A percentile compares a stretch with the other conserved stretches of the same genome.
Conservation (phyloP, 306 rosid species). For the Citrullus colocynthis region DNA sequence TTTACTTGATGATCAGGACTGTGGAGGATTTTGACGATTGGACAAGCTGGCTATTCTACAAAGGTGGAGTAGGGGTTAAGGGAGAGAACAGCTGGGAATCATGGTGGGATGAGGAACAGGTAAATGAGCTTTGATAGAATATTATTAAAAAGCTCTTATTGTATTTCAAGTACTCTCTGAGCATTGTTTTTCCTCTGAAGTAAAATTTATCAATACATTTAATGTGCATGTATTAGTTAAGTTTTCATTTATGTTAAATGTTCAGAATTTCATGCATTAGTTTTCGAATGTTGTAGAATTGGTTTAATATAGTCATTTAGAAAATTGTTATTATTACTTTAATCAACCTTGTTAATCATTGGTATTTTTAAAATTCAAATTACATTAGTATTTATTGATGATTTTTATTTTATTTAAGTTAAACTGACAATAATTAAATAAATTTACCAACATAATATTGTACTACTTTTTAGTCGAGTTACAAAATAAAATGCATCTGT, state of each 20-base stretch:
- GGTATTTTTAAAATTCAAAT: not conserved
- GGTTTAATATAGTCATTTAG: not conserved
- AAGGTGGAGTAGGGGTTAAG: conserved; percentile 92
- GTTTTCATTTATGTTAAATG: not conserved
- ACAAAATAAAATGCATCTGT: no score
- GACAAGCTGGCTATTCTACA: conserved; percentile 95
- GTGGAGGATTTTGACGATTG: conserved; percentile 99
- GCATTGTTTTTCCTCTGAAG: not conserved
- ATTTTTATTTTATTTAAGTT: not conserved
- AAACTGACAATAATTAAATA: not conserved
- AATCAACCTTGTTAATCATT: not conserved
- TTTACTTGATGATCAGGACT: conserved; percentile 47
- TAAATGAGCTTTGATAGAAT: not conserved
- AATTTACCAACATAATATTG: not conserved
- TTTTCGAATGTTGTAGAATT: not conserved
- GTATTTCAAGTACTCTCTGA: not conserved
- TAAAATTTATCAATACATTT: not conserved
- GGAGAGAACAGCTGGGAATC: conserved; percentile 99
- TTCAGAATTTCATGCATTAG: not conserved
- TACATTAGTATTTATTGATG: not conserved
- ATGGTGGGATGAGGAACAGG: conserved; percentile 99
- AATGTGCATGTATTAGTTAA: not conserved
- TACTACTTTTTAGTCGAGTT: no score
- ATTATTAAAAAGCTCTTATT: not conserved
- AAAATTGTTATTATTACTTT: not conserved